Base-by-base conservation (phyloP, 2,329 filamentous ascomycete genomes). In the Pseudopithomyces maydicus region DNA sequence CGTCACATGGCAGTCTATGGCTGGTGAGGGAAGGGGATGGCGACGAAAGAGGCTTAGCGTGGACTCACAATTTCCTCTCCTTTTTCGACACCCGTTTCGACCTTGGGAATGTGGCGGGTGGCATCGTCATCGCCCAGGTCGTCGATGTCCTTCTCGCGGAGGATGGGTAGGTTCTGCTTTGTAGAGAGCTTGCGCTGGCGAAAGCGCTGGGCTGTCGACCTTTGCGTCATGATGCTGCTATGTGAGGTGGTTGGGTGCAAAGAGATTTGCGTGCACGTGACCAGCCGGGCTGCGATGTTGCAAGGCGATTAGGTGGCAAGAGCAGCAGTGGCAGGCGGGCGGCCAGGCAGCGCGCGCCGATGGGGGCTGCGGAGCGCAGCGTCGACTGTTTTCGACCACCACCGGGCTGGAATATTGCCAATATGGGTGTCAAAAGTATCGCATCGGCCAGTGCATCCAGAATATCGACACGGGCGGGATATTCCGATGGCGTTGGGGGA, bases 31-130 rank as follows among this genome's bases (percentile, higher is more conserved):
- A 38, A 61, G 20, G 52, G 55, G 57, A 57, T 39, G 57, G 61
- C 43, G 63, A 64, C 68, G 52, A 67, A 74, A 72, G 20, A 14
- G 67, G 71, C 38, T 62, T 70, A 73, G 71, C 61, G 70, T 54
- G 62, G 66, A 91, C 92, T 87, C 80, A 97, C 95, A 81, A 94
- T 94, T 86, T 98, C 93, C 80, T 99, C 95, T 64, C 88, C 91
- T 76, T 96, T 93, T 79, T 99, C 95, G 70, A 99, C 95, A 79
- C 95, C 95, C 66, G 93, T 97, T 75, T 95, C 92, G 75, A 97
- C 92, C 72, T 89, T 91, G 80, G 84, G 87, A 82, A 86, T 91
- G 75, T 90, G 89, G 68, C 90, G 90, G 75, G 94, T 88, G 70
- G 90, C 86, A 65, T 88, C 86, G 79, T 96, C 91, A 78, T 97